phyloP scores from a whole-genome alignment of 495 filamentous ascomycete species.

The Neurospora sp. region DNA sequence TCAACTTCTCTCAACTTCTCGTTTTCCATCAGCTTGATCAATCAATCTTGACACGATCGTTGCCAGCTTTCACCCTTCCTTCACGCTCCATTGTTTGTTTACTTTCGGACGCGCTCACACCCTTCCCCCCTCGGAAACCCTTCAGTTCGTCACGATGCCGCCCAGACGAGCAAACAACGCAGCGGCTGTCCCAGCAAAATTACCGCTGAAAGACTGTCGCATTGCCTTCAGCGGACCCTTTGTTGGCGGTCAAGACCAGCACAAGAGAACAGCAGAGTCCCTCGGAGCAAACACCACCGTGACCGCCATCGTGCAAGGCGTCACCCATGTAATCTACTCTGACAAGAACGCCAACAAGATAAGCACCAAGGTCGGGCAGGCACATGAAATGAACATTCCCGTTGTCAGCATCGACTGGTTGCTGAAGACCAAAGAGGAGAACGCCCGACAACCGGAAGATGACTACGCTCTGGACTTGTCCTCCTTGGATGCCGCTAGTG shows the following conservation, averaged over 20 bases:
- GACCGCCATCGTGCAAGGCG: conserved; percentile 34
- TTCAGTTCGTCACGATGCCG: conserved; percentile 11
- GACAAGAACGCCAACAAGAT: conserved; percentile 42
- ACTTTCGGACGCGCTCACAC: not conserved
- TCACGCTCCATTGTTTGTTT: not conserved
- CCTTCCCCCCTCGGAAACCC: not conserved
- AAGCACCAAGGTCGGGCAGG: conserved; percentile 39
- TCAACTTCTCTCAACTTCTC: not conserved
- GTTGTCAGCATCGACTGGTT: conserved; percentile 59
- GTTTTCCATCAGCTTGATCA: not conserved
- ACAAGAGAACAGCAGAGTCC: conserved; percentile 35
- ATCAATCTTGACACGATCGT: not conserved
- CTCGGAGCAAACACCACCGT: conserved; percentile 39
- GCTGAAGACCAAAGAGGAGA: conserved; percentile 35
- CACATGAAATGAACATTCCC: conserved; percentile 35
- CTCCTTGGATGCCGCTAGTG: not conserved
- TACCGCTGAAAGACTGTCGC: conserved; percentile 31
- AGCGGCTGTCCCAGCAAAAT: conserved; percentile 10
- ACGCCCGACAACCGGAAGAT: conserved; percentile 26
- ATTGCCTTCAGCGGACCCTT: conserved; percentile 56
- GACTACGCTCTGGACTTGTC: conserved; percentile 6
- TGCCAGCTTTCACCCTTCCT: not conserved
- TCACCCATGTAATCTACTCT: conserved; percentile 53
- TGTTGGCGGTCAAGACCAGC: conserved; percentile 31
- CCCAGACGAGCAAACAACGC: conserved; percentile 18